Evolutionary conservation across 75 land plant species (phyloP), one percentile per base, ranked within the genome.

Genomic region (Selaginella moellendorffii): DNA sequence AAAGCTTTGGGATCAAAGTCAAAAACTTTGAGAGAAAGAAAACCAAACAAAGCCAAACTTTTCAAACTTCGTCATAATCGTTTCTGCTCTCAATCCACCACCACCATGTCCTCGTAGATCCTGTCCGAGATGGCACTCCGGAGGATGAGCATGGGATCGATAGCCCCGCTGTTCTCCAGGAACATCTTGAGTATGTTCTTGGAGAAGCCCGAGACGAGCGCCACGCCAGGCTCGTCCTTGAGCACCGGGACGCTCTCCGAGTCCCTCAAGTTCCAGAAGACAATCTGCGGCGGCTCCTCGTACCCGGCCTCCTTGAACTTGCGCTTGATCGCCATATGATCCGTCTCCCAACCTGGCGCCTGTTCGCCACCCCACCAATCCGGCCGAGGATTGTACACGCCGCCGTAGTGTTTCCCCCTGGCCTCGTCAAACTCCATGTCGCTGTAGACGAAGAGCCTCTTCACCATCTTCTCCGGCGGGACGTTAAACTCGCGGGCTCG

Each of bases 341-440:
- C 81, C 0, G 86, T 71, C 0, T 10, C 71, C 74, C 70, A 71
- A n/a, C n/a, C n/a, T n/a, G n/a, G n/a, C n/a, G n/a, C n/a, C n/a
- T n/a, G n/a, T n/a, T n/a, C n/a, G n/a, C n/a, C n/a, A n/a, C n/a
- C n/a, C n/a, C n/a, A n/a, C n/a, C n/a, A n/a, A n/a, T n/a, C n/a
- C n/a, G n/a, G n/a, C n/a, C n/a, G n/a, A n/a, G n/a, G n/a, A n/a
- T n/a, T n/a, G n/a, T n/a, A n/a, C 5, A 14, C 46, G 10, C 10
- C 10, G 46, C 46, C 46, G 14, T n/a, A n/a, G n/a, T n/a, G n/a
- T n/a, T n/a, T n/a, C n/a, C 46, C 46, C 46, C 46, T 36, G 5
- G 78, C 81, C 31, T 59, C 19, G 61, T 85, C 79, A 53, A 86
- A 83, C 59, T 86, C 87, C 90, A 86, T 86, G 67, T 83, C 87